A percentile compares a stretch with the other conserved stretches of the same genome.
Evolutionary conservation across 1,284 basidiomycete genomes (phyloP).

Genomic region (Malassezia furfur): DNA sequence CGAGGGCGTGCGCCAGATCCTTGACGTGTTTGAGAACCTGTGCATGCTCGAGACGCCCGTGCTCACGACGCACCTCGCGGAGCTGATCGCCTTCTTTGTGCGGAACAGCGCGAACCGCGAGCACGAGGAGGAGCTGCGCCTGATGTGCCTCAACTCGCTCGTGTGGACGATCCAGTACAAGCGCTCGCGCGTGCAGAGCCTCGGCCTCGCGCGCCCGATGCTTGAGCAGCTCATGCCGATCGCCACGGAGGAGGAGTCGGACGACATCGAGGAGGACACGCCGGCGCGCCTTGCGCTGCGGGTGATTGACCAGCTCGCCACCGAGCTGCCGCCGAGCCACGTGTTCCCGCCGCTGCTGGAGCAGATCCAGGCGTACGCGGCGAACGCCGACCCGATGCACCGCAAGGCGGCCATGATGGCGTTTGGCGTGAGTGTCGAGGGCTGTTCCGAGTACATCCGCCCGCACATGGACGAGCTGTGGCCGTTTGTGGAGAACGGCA

Average conservation of each 20-base stretch:
- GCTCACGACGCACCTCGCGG: slow-evolving; percentile 75
- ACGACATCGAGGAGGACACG: slow-evolving; percentile 76
- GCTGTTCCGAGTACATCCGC: slow-evolving; percentile 95
- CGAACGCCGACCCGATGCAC: slow-evolving; percentile 51
- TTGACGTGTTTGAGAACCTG: slow-evolving; percentile 91
- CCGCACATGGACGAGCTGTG: slow-evolving; percentile 85
- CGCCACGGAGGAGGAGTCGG: slow-evolving; percentile 75
- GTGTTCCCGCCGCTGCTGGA: slow-evolving; percentile 86
- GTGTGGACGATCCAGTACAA: slow-evolving; percentile 88
- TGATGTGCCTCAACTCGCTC: slow-evolving; percentile 84
- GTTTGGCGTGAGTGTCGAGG: slow-evolving; percentile 90
- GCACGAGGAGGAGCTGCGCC: slow-evolving; percentile 71
- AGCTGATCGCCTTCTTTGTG: slow-evolving; percentile 82
- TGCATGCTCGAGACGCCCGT: slow-evolving; percentile 84
- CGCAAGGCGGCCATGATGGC: slow-evolving; percentile 93
- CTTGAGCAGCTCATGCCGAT: slow-evolving; percentile 88
- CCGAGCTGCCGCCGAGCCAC: slow-evolving; percentile 84
- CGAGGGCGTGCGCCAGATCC: slow-evolving; percentile 72
- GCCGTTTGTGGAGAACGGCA: slow-evolving; percentile 84
- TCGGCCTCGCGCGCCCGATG: slow-evolving; percentile 75
- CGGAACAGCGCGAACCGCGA: slow-evolving; percentile 69
- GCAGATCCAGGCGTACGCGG: slow-evolving; percentile 50
- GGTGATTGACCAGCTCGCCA: slow-evolving; percentile 85
- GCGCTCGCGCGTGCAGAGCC: slow-evolving; percentile 85
- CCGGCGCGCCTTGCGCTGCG: slow-evolving; percentile 88